Evolutionary conservation across 257 asterid species (phyloP).

Genomic region (Solanum neorickii): DNA sequence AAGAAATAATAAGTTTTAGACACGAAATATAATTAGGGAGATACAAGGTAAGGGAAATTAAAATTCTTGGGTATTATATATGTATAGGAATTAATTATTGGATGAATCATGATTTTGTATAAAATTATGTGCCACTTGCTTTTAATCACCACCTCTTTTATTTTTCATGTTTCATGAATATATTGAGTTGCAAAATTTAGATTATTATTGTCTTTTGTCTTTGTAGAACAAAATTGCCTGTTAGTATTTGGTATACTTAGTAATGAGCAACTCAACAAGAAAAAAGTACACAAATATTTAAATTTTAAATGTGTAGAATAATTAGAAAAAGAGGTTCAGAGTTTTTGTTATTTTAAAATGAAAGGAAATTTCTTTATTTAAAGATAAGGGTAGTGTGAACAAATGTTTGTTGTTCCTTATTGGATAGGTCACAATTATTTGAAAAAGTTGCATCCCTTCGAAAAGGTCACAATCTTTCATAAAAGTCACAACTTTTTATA

Average conservation of each 20-base stretch:
- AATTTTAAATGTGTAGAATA: no score
- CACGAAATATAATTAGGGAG: neutral
- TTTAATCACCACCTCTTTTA: neutral
- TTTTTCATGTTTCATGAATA: neutral
- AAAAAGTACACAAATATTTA: no score
- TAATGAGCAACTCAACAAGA: no score
- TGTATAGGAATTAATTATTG: neutral
- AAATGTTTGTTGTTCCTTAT: no score
- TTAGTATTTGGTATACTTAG: neutral
- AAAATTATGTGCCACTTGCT: neutral
- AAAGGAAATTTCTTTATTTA: accelerated
- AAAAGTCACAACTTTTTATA: no score
- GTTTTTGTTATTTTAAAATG: no score
- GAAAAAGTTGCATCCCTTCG: no score
- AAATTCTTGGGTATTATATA: neutral
- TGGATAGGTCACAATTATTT: no score
- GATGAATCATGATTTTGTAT: neutral
- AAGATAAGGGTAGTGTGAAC: no score
- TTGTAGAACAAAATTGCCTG: neutral
- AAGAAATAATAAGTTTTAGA: neutral
- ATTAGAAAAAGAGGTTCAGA: no score
- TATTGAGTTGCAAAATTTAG: neutral
- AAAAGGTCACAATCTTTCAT: no score
- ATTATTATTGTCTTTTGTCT: neutral
- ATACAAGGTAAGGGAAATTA: neutral